A percentile compares a stretch with the other conserved stretches of the same genome.
phyloP scores from a whole-genome alignment of 2,329 filamentous ascomycete genomes.

The Talaromyces sp. region DNA sequence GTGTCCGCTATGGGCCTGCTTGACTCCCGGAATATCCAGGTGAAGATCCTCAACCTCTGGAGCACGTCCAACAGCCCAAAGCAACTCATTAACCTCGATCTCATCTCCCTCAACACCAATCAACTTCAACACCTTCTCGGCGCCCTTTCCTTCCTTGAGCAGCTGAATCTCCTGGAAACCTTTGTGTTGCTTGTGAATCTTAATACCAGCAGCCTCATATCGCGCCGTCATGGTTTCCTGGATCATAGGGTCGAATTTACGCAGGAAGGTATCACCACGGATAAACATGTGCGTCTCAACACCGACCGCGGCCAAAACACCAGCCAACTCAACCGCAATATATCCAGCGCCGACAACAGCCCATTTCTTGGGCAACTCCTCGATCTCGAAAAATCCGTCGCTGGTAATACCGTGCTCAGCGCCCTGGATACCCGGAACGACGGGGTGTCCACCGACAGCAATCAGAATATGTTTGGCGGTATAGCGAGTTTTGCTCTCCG shows the following conservation, averaged over 20 bases:
- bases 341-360: conserved; percentile 52
- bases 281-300: conserved; percentile 53
- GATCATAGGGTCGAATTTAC: conserved; percentile 53
- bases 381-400: conserved; percentile 52
- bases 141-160: conserved; percentile 44
- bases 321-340: conserved; percentile 52
- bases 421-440: conserved; percentile 42
- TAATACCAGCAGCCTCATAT: conserved; percentile 49
- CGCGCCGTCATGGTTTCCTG: conserved; percentile 51
- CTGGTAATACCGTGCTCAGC: conserved; percentile 51
- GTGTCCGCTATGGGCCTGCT: conserved; percentile 39
- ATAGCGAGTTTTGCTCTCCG: conserved; percentile 37
- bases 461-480: conserved; percentile 49
- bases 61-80: conserved; percentile 50
- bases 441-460: conserved; percentile 48
- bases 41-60: conserved; percentile 46
- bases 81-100: conserved; percentile 48
- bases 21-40: conserved; percentile 42
- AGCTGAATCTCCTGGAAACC: conserved; percentile 49
- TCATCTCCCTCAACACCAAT: conserved; percentile 43
- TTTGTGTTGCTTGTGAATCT: conserved; percentile 46
- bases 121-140: conserved; percentile 47
- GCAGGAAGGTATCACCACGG: conserved; percentile 46
- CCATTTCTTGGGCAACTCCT: conserved; percentile 49
- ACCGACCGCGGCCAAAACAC: conserved; percentile 49